A percentile compares a stretch with the other conserved stretches of the same genome.
Evolutionary conservation across 2,329 filamentous ascomycete species (phyloP).

Genomic region (Penicillium brasilianum): DNA sequence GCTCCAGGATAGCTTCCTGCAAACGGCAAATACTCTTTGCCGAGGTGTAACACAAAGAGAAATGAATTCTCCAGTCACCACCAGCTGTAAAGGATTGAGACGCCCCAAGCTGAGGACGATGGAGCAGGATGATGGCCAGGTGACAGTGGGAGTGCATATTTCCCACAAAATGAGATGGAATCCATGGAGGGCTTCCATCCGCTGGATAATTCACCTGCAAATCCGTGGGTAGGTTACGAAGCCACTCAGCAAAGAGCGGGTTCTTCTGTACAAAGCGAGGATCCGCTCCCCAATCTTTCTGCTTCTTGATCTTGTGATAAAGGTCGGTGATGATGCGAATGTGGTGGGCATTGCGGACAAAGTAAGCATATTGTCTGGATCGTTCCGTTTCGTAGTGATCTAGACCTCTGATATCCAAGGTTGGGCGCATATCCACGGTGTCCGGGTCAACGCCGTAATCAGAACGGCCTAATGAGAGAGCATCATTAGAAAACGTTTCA

Average conservation of each 20-base stretch:
- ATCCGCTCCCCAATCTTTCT: slow-evolving; percentile 84
- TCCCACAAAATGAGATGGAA: slow-evolving; percentile 84
- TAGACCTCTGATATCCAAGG: slow-evolving; percentile 65
- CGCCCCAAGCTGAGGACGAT: slow-evolving; percentile 81
- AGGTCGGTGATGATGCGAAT: slow-evolving; percentile 77
- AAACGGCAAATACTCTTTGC: slow-evolving; percentile 84
- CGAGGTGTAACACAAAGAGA: slow-evolving; percentile 82
- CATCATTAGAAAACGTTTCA: slow-evolving; percentile 25
- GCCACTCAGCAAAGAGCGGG: slow-evolving; percentile 75
- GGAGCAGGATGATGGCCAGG: slow-evolving; percentile 81
- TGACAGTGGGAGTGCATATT: slow-evolving; percentile 91
- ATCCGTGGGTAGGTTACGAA: slow-evolving; percentile 76
- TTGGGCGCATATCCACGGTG: slow-evolving; percentile 74
- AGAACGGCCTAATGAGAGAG: slow-evolving; percentile 64
- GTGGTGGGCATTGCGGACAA: slow-evolving; percentile 76
- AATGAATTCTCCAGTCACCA: slow-evolving; percentile 83
- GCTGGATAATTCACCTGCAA: slow-evolving; percentile 76
- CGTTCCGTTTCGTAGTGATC: slow-evolving; percentile 77
- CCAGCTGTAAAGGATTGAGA: slow-evolving; percentile 73
- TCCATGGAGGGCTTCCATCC: slow-evolving; percentile 80
- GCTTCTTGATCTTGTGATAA: slow-evolving; percentile 74
- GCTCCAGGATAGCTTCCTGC: slow-evolving; percentile 79
- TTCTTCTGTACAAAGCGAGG: slow-evolving; percentile 82
- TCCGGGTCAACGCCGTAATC: slow-evolving; percentile 78
- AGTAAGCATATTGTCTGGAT: slow-evolving; percentile 83